Base-by-base conservation (phyloP, 169 alveolate species). In the Perkinsus olseni region DNA sequence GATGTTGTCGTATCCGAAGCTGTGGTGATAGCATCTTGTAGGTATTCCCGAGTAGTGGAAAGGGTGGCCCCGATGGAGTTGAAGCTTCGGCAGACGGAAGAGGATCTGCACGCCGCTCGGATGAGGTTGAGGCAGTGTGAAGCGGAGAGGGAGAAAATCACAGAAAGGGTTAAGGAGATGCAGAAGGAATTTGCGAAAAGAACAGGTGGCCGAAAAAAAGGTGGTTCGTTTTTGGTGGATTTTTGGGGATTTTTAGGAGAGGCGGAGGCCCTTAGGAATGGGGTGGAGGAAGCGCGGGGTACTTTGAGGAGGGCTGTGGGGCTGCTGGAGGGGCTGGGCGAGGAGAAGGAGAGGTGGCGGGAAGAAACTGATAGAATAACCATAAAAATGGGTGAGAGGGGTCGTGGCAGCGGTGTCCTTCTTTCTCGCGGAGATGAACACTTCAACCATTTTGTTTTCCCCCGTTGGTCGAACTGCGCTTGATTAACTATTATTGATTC, bases 281-380 rank as follows among this genome's bases (percentile, higher is more conserved):
- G 97, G 39, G 94, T 97, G 6, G 94, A 95, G 92, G 96, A 94
- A 90, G 97, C 98, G 36, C 98, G 96, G 94, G 96, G 96, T 36
- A 96, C 97, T 37, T 94, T 97, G 38, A 48, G 74, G 37, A 95
- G 95, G 38, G 99, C 99, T 39, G 94, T 95, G 51, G 96, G 95
- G 38, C 94, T 97, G 31, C 95, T 97, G 37, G 96, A 96, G 8
- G 96, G 97, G 95, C 94, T 97, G 74, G 95, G 96, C 62, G 99
- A 97, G 39, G 99, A 97, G 95, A 97, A 97, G 94, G 95, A 95
- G 34, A 92, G 99, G 91, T 97, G 99, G 99, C 96, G 95, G 93
- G 94, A 74, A 31, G 96, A 97, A 93, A 93, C 95, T 38, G 93
- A 95, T 74, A 94, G 94, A 38, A 94, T 97, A 36, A 21, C 82